Base-by-base conservation (phyloP, 2,329 filamentous ascomycete genomes). In the Talaromyces sp. region DNA sequence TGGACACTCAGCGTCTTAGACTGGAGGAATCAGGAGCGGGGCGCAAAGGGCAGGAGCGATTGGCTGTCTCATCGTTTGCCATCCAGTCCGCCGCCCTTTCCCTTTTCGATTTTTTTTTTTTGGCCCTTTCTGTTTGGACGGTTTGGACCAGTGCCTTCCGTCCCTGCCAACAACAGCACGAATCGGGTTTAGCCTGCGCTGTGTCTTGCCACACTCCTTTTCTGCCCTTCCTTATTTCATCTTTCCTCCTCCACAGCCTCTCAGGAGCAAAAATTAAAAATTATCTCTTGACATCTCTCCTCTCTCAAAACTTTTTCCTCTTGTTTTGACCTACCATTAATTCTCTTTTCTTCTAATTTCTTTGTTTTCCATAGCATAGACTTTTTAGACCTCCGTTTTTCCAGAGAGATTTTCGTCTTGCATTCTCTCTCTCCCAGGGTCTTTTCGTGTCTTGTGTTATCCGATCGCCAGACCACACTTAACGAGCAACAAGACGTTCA, bases 331-430 rank as follows among this genome's bases (percentile, higher is more conserved):
- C 22, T 59, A 56, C 55, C 59, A 60, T n/a, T 40, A 56, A 53
- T 54, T 59, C 46, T 55, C 55, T 56, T 56, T 59, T 53, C 40
- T 56, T 59, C 54, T 25, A 33, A 28, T 11, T 35, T 17, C 39
- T 53, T 60, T 58, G 62, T 59, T 56, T 59, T 62, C 63, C 60
- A 55, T 60, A 60, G 62, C 64, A 67, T 68, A 68, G 67, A 70
- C 65, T 65, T 68, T 69, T 68, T 69, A 69, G 66, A 67, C 63
- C 61, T 63, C 60, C 60, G 65, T 31, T 52, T 50, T 57, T 52
- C 25, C 43, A 62, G 61, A 65, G 58, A 53, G 56, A 58, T 46
- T 46, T 43, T 37, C 41, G 9, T 48, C 21, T 46, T 25, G 37
- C 48, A 50, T 46, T 53, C 46, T 58, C 50, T 58, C 56, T 58